Percentiles rank a stretch among this genome's conserved stretches.
Evolutionary conservation across 164 flowering plant species (phyloP).

Genomic region (Warburgia ugandensis): DNA sequence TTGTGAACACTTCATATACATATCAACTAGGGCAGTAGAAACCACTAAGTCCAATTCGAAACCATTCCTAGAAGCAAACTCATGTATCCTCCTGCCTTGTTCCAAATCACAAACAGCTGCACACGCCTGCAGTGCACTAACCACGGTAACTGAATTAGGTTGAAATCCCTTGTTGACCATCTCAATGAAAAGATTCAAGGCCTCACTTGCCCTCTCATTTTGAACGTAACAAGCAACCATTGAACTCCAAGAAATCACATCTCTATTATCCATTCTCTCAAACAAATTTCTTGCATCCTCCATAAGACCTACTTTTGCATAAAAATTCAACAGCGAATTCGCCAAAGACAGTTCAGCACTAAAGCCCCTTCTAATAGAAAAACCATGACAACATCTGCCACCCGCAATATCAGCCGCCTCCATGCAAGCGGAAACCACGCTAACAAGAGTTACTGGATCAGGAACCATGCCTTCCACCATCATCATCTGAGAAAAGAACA

Average conservation of each 20-base stretch:
- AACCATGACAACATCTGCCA: constrained; percentile 49
- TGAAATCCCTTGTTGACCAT: constrained; percentile 35
- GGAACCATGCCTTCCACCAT: constrained; percentile 12
- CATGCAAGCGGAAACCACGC: constrained; percentile 47
- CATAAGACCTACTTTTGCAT: constrained; percentile 34
- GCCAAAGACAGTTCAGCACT: constrained; percentile 23
- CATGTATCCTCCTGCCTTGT: constrained; percentile 42
- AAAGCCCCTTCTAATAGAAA: constrained; percentile 26
- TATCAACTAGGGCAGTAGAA: constrained; percentile 53
- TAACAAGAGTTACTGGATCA: constrained; percentile 43
- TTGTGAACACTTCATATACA: constrained; percentile 58
- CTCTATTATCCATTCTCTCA: constrained; percentile 29
- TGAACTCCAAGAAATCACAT: constrained; percentile 61
- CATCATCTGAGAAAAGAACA: constrained; percentile 38
- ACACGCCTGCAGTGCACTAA: constrained; percentile 54
- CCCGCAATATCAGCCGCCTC: constrained; percentile 14
- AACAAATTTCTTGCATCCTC: constrained; percentile 35
- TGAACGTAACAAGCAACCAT: constrained; percentile 46
- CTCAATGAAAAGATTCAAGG: constrained; percentile 35
- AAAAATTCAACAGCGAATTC: constrained; percentile 48
- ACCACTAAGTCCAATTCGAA: constrained; percentile 36
- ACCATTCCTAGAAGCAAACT: constrained; percentile 25
- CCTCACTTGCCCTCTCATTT: constrained; percentile 34
- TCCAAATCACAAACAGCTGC: constrained; percentile 26
- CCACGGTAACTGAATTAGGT: constrained; percentile 35